These are phyloP conservation scores for Saccharomyces hybrid DNA, from an alignment of 1,139 yeast species.

Conservation along the genomic window DNA sequence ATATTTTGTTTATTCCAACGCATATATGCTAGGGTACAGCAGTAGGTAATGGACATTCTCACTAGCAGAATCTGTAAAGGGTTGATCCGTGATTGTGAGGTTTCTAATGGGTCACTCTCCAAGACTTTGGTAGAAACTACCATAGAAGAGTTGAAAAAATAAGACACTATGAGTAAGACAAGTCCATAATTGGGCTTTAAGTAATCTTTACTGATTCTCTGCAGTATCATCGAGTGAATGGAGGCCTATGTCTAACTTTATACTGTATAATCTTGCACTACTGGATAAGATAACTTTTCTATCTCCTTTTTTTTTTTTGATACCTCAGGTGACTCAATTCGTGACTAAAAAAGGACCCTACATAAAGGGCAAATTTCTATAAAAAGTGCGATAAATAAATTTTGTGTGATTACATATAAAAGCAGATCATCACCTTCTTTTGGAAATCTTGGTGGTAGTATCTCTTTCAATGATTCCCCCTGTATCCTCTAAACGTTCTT, in stretches of 20 bases:
- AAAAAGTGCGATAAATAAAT: not conserved
- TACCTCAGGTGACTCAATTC: not conserved
- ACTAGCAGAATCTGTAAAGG: conserved; percentile 72
- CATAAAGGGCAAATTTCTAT: not conserved
- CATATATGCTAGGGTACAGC: conserved; percentile 52
- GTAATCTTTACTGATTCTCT: conserved; percentile 2
- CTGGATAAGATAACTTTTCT: not conserved
- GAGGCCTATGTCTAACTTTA: not conserved
- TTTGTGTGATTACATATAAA: not conserved
- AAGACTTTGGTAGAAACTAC: conserved; percentile 59
- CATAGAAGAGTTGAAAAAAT: conserved; percentile 66
- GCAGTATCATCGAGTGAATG: not conserved
- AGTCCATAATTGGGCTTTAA: conserved; percentile 33
- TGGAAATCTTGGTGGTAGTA: conserved; percentile 35
- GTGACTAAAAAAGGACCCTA: not conserved
- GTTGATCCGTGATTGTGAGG: conserved; percentile 42
- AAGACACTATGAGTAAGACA: conserved; percentile 43
- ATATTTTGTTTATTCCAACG: conserved; percentile 37
- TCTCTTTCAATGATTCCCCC: conserved; percentile 85
- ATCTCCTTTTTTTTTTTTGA: not conserved
- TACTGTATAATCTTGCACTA: no score
- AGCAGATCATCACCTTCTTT: conserved; percentile 30
- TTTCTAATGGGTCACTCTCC: conserved; percentile 41
- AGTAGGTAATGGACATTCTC: conserved; percentile 67
- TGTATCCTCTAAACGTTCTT: conserved; percentile 86